Base-by-base conservation (phyloP, 2,329 filamentous ascomycete species). In the Cadophora luteo-olivacea region DNA sequence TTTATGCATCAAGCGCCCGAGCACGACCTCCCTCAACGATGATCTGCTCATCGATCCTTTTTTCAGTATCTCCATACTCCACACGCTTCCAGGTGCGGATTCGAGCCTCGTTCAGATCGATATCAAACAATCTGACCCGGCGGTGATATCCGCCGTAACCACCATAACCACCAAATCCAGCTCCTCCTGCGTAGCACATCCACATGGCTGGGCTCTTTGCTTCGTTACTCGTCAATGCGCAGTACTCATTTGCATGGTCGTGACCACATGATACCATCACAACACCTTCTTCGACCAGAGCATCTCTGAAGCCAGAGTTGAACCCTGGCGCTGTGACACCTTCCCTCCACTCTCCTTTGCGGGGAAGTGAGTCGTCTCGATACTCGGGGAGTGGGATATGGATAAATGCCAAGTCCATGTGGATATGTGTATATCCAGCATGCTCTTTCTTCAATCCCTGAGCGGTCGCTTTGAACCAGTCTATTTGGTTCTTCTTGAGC, bases 211-310 rank as follows among this genome's bases (percentile, higher is more conserved):
- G 90, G n/a, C 84, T 80, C 25, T 82, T 69, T 9, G 71, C 62
- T 11, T 75, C 73, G 32, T 76, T 74, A 49, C 67, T 71, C 25
- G 74, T 89, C 9, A 97, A 85, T 71, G 92, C 90, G 79, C 96
- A 99, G 79, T 97, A 98, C 77, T 99, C 96, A 78, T 99, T 99
- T 72, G 92, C 95, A 78, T 99, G 96, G 77, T 99, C 96, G 78
- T 98, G 95, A 78, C 95, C 95, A 77, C 93, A 97, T 75, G 92
- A 95, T 71, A 97, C 92, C 82, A 96, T 91, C 67, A 94, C 86
- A 41, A 99, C 86, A 41, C 92, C 92, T 79, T 97, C 89, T 74
- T 97, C 91, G 9, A 97, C 89, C 9, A 99, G 85, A 2, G 93
- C 95, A 77, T 97, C 91, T 71, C 91, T 91, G 83, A 99, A 98